Base-by-base conservation (phyloP, 331 rosid species). In the Stylosanthes scabra region DNA sequence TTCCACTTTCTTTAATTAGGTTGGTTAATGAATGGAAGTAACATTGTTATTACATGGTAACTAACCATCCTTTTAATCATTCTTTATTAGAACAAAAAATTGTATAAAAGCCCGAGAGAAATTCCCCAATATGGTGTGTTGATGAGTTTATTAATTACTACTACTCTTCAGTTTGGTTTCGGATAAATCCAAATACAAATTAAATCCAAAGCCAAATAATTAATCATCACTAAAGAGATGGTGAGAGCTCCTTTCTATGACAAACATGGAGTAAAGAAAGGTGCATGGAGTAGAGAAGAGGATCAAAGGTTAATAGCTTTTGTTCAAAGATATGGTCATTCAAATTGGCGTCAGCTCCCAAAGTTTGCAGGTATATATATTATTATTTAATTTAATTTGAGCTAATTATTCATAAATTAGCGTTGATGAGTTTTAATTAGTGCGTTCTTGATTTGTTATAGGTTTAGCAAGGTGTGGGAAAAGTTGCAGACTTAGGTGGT, bases 401-500 rank as follows among this genome's bases (percentile, higher is more conserved):
- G 11, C 61, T 34, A 34, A 34, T 3, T 34, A 34, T 34, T 5
- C 5, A 34, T 34, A 3, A 34, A 34, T 34, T 34, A 11, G 20
- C 59, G 20, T 10, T 60, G 28, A 69, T 77, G 25, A 16, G 54
- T 7, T 0, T 61, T 69, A 12, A 0, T 61, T 69, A 12, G 11
- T 20, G 58, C 8, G n/a, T 46, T 45, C 7, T 45, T 5, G 49
- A n/a, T 70, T 5, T 57, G n/a, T 70, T 11, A 58, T 74, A 92
- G 93, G 92, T 55, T 80, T 92, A 74, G 7, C 78, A 39, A 85
- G 96, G 80, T 92, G 97, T 56, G 97, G 93, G 6, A 92, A 92
- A 75, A 92, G 97, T 83, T 92, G 97, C 87, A 81, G 92, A 82
- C 82, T 89, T 40, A 78, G 97, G 25, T 89, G 97, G 97, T 71